Evolutionary conservation across 176 grass and related monocot species (phyloP).

Genomic region (Bromus sterilis): DNA sequence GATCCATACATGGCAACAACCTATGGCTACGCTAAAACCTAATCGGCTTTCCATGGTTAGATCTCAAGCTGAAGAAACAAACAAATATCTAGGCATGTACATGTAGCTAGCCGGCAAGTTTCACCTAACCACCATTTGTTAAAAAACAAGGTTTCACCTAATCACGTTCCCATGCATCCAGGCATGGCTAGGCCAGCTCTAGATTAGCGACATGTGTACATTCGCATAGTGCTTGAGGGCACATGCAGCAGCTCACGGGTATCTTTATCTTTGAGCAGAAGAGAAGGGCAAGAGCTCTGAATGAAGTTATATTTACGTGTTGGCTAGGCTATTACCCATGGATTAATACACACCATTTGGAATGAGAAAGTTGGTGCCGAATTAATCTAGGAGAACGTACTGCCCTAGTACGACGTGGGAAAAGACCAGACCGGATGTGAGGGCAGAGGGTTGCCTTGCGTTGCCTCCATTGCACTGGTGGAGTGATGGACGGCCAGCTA

Average conservation of each 20-base stretch:
- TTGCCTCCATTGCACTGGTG: neutral
- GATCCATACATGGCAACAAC: neutral
- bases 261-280: neutral
- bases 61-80: slow-evolving; percentile 4
- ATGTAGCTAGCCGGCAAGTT: neutral
- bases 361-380: slow-evolving; percentile 23
- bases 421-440: neutral
- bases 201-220: neutral
- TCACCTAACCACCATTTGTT: neutral
- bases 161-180: slow-evolving; percentile 5
- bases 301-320: neutral
- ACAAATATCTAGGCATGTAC: neutral
- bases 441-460: neutral
- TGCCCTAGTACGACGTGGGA: no score
- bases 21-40: neutral
- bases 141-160: neutral
- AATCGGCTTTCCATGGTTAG: neutral
- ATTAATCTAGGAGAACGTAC: neutral
- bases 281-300: neutral
- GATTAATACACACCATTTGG: neutral
- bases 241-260: no score
- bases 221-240: neutral
- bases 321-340: neutral
- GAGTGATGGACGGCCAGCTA: no score
- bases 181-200: neutral